phyloP scores from a whole-genome alignment of 2,329 filamentous ascomycete species.

The Diaporthe nobilis region DNA sequence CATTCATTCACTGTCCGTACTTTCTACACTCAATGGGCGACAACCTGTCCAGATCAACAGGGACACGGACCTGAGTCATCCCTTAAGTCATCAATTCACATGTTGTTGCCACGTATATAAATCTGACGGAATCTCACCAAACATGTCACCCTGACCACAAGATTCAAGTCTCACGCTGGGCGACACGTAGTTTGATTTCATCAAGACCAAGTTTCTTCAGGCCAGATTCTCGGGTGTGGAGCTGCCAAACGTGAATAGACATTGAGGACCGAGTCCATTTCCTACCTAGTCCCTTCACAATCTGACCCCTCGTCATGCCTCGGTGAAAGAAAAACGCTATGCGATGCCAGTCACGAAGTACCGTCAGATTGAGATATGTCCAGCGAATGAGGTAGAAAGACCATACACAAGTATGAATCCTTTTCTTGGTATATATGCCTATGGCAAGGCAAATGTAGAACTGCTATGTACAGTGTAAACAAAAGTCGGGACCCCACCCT shows the following conservation, averaged over 20 bases:
- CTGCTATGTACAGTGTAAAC: conserved; percentile 30
- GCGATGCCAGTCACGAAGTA: not conserved
- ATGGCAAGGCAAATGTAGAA: not conserved
- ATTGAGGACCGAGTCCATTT: not conserved
- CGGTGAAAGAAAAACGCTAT: not conserved
- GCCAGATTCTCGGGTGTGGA: not conserved
- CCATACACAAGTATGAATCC: conserved; percentile 14
- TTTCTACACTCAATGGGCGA: too few relatives aligned
- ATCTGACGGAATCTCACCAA: not conserved
- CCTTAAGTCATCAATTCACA: not conserved
- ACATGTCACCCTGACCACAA: not conserved
- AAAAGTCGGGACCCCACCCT: conserved; percentile 22
- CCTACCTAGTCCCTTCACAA: not conserved
- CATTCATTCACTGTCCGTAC: not conserved
- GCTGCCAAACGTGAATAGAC: not conserved
- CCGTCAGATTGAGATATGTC: not conserved
- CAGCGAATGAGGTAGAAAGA: conserved; percentile 14
- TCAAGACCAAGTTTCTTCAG: not conserved
- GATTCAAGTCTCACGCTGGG: too few relatives aligned
- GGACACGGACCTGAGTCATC: not conserved
- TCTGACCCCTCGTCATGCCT: not conserved
- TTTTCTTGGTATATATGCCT: conserved; percentile 16
- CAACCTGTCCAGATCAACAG: not conserved
- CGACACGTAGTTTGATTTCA: too few relatives aligned
- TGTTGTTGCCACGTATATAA: not conserved